These are phyloP conservation scores for Microstegium vimineum DNA, from an alignment of 176 grass and related monocot species.

Conservation along the genomic window DNA sequence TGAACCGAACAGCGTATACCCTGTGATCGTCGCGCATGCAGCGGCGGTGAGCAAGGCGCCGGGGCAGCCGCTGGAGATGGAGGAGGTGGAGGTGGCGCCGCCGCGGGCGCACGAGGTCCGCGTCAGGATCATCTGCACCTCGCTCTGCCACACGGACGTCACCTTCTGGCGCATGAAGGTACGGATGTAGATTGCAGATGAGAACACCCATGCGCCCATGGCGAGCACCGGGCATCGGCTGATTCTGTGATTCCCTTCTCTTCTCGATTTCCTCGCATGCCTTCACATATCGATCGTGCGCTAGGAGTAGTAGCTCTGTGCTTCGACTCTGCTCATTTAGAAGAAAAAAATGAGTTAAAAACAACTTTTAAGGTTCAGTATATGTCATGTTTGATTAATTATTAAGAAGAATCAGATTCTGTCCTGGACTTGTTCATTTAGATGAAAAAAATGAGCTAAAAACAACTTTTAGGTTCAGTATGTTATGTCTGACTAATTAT, in stretches of 20 bases:
- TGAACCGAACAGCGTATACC: not conserved
- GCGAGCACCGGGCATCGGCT: not conserved
- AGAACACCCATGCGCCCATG: too few relatives aligned
- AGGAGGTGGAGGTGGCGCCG: slow-evolving; percentile 80
- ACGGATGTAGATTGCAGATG: not conserved
- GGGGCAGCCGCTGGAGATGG: slow-evolving; percentile 53
- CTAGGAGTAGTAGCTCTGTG: too few relatives aligned
- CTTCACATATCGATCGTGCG: too few relatives aligned
- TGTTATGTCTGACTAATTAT: too few relatives aligned
- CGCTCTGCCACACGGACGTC: slow-evolving; percentile 73
- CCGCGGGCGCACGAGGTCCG: slow-evolving; percentile 60
- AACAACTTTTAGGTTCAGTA: too few relatives aligned
- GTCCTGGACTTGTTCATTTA: too few relatives aligned
- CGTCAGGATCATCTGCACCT: slow-evolving; percentile 56
- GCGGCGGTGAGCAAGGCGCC: slow-evolving; percentile 62
- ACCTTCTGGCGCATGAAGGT: slow-evolving; percentile 63
- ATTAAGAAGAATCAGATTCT: too few relatives aligned
- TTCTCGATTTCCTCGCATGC: too few relatives aligned
- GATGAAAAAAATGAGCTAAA: too few relatives aligned
- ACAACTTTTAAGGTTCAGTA: too few relatives aligned
- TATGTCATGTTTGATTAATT: not conserved
- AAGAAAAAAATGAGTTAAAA: too few relatives aligned
- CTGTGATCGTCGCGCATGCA: slow-evolving; percentile 15
- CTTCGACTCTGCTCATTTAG: not conserved
- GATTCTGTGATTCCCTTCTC: too few relatives aligned